phyloP scores from a whole-genome alignment of 352 stramenopile genomes.

The Phytophthora kernoviae region DNA sequence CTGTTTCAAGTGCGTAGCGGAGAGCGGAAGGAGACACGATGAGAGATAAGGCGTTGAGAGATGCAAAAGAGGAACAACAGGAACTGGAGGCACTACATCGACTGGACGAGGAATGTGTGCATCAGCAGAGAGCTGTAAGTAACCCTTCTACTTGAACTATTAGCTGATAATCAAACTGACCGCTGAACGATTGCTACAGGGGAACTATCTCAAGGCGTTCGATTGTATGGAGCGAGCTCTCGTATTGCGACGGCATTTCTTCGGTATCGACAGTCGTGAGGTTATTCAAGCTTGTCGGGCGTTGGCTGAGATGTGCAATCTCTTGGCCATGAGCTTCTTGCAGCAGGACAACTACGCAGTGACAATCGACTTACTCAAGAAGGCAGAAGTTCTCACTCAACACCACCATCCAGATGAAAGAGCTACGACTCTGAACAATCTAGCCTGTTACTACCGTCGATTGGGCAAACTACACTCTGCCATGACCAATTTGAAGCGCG shows the following conservation, averaged over 20 bases:
- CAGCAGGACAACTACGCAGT: conserved; percentile 93
- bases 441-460: conserved; percentile 93
- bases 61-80: conserved; percentile 60
- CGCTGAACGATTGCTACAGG: conserved; percentile 34
- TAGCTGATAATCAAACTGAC: neutral
- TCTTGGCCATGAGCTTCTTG: conserved; percentile 94
- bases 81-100: conserved; percentile 90
- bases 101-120: conserved; percentile 90
- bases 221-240: conserved; percentile 93
- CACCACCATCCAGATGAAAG: conserved; percentile 69
- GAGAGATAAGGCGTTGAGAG: conserved; percentile 35
- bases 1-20: too few species aligned
- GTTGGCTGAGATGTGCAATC: conserved; percentile 93
- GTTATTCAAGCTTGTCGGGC: conserved; percentile 87
- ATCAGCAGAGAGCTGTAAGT: conserved; percentile 81
- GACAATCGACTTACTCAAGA: conserved; percentile 93
- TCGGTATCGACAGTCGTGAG: conserved; percentile 88
- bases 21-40: too few species aligned
- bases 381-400: conserved; percentile 92
- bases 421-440: conserved; percentile 94
- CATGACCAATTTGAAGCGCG: conserved; percentile 92
- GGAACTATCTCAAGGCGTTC: conserved; percentile 92
- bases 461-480: conserved; percentile 89
- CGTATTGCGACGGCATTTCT: conserved; percentile 92
- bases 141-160: neutral